Conservation (phyloP, 495 filamentous ascomycete species). For the Corynascus novoguineensis region DNA sequence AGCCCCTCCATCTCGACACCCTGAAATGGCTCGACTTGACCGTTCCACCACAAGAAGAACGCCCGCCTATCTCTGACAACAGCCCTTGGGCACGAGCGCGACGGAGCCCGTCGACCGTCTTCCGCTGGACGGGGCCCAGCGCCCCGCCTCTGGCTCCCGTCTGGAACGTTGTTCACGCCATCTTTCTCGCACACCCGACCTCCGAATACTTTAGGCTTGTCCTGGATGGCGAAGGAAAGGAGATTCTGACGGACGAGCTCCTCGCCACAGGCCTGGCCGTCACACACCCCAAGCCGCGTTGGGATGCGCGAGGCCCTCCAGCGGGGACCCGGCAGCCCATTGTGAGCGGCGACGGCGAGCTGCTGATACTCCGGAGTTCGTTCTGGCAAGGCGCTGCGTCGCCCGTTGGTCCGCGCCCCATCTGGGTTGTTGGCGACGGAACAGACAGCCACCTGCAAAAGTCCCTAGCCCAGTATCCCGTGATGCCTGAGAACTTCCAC, state of each 20-base stretch:
- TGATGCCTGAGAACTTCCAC: constrained; percentile 49
- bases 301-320: background rate
- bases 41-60: constrained; percentile 29
- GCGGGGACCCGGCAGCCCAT: background rate
- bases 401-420: constrained; percentile 53
- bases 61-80: constrained; percentile 37
- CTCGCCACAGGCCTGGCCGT: constrained; percentile 46
- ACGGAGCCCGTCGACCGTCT: constrained; percentile 31
- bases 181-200: constrained; percentile 47
- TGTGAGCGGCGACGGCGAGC: constrained; percentile 23
- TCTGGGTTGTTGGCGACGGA: constrained; percentile 40
- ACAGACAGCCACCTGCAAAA: constrained; percentile 37
- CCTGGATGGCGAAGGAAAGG: constrained; percentile 37
- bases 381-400: constrained; percentile 66
- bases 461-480: constrained; percentile 44
- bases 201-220: constrained; percentile 47
- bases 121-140: constrained; percentile 28
- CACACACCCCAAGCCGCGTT: constrained; percentile 37
- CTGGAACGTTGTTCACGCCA: constrained; percentile 54
- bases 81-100: constrained; percentile 39
- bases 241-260: constrained; percentile 41
- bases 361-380: constrained; percentile 40
- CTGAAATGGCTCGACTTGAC: constrained; percentile 34
- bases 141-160: constrained; percentile 49
- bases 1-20: constrained; percentile 30